Base-by-base conservation (phyloP, 169 alveolate genomes). In the Eimeria sp. region DNA sequence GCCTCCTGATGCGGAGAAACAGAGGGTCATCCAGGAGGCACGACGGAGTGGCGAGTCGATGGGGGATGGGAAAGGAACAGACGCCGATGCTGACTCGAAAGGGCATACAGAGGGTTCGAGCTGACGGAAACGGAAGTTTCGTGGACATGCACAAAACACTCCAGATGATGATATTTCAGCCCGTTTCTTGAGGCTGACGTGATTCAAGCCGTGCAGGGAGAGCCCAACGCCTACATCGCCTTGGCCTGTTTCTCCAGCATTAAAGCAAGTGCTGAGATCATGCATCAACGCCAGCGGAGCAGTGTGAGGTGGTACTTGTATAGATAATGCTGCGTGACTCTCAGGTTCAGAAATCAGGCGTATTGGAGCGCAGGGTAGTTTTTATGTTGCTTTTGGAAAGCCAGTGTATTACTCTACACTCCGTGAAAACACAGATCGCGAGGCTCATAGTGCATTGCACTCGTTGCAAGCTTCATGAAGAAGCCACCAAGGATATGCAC, bases 1-100 rank as follows among this genome's bases (percentile, higher is more conserved):
- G 95, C 94, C 93, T 11, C 33, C 72, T 27, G 85, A 60, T 62
- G 85, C 66, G 85, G 82, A 82, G 66, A 62, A 78, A 64, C 68
- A 77, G 90, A 72, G 89, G 30, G 23, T 56, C 33, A 74, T 54
- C 52, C 64, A 43, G 62, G 89, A 74, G 78, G 62, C 88, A 49
- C 88, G 66, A 54, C 88, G 64, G 62, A 8, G 43, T 52, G 23
- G 66, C 27, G 88, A 78, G 46, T 16, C 68, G 88, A 30, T 10
- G 37, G 88, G 11, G 23, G 30, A 54, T n/a, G 71, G 66, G n/a
- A 49, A 68, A 49, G 49, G 25, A 49, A 52, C 68, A 54, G 52
- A 30, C 2, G 88, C 83, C n/a, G 4, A 52, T 11, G 64, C 54
- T 10, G 14, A 30, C 88, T 23, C 66, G 14, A 27, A 27, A 11